phyloP scores from a whole-genome alignment of 225 moss, liverwort and hornwort species.

The Marchantia polymorpha region DNA sequence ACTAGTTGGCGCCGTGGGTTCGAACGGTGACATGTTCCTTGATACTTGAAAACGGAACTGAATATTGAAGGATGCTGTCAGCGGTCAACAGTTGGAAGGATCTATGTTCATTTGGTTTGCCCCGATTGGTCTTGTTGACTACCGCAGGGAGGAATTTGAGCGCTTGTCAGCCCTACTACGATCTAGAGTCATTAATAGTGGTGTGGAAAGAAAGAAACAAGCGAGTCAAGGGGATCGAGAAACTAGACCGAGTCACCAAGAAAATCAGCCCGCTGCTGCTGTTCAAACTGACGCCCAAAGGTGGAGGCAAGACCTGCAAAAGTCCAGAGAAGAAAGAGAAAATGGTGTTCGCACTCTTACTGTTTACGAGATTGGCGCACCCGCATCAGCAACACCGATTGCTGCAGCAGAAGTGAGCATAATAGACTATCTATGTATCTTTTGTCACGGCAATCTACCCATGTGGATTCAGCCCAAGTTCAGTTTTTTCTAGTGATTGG shows the following conservation, averaged over 20 bases:
- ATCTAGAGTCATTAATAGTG: constrained; percentile 62
- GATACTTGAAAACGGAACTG: background rate
- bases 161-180: constrained; percentile 56
- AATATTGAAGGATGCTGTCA: background rate
- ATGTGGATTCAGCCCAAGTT: background rate
- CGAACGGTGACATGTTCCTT: too few relatives aligned
- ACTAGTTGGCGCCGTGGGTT: too few relatives aligned
- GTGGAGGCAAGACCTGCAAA: constrained; percentile 45
- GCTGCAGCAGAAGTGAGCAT: constrained; percentile 19
- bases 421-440: too few relatives aligned
- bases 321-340: constrained; percentile 38
- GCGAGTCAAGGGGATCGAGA: constrained; percentile 41
- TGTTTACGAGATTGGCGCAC: constrained; percentile 35
- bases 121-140: background rate
- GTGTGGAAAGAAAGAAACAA: constrained; percentile 44
- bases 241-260: constrained; percentile 18
- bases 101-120: background rate
- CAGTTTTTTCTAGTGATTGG: background rate
- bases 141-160: constrained; percentile 68
- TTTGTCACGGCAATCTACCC: too few relatives aligned
- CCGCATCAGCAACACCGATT: constrained; percentile 10
- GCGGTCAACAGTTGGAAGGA: background rate
- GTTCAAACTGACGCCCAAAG: constrained; percentile 31
- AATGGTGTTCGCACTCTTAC: constrained; percentile 30
- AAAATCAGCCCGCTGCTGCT: constrained; percentile 13